Conservation (phyloP, 495 filamentous ascomycete species). For the Podospora conica region DNA sequence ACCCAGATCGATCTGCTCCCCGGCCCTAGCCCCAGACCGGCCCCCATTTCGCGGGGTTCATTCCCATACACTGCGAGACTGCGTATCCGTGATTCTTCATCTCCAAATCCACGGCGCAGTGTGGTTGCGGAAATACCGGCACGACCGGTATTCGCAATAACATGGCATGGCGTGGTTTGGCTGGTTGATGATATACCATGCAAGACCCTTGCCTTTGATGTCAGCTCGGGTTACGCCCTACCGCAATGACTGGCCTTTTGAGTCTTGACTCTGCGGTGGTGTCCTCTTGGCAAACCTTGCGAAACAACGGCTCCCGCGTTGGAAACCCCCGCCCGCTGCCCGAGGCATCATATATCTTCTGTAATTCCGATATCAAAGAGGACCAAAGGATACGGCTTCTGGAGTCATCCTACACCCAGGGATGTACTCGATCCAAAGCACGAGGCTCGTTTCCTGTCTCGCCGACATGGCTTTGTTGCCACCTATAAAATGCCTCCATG, state of each 20-base stretch:
- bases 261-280: not conserved
- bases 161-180: too few relatives aligned
- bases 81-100: too few relatives aligned
- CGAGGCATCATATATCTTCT: too few relatives aligned
- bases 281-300: not conserved
- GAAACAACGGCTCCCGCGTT: not conserved
- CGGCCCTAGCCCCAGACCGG: not conserved
- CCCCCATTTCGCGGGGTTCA: not conserved
- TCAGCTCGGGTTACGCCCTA: not conserved
- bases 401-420: not conserved
- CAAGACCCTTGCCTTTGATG: not conserved
- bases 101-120: not conserved
- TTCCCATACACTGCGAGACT: too few relatives aligned
- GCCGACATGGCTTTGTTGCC: not conserved
- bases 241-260: not conserved
- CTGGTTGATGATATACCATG: not conserved
- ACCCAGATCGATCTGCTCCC: not conserved
- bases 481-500: too few relatives aligned
- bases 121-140: not conserved
- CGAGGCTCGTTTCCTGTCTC: not conserved
- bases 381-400: not conserved
- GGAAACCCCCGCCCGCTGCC: too few relatives aligned
- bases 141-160: not conserved
- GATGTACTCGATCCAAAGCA: not conserved
- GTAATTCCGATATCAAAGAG: too few relatives aligned